Conservation (phyloP, 1,139 yeast genomes). For the Yamadazyma membranifaciens region DNA sequence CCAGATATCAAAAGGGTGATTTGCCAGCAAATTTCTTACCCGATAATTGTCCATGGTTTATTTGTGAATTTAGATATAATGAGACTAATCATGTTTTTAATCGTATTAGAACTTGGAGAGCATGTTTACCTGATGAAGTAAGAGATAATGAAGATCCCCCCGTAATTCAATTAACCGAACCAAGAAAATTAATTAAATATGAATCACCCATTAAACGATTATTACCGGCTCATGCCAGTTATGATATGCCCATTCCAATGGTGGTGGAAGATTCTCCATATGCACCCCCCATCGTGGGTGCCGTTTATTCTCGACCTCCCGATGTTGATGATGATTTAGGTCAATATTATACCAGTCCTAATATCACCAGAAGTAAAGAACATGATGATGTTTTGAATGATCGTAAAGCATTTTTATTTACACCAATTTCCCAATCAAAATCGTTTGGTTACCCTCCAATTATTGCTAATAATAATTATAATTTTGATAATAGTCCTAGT, state of each 20-base stretch:
- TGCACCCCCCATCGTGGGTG: conserved; percentile 86
- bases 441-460: conserved; percentile 15
- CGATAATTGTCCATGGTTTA: conserved; percentile 77
- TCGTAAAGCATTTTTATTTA: conserved; percentile 43
- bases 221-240: conserved; percentile 69
- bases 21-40: conserved; percentile 69
- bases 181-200: conserved; percentile 67
- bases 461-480: neutral
- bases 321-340: conserved; percentile 78
- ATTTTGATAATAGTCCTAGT: neutral
- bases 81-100: conserved; percentile 88
- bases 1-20: conserved; percentile 92
- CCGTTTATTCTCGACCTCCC: conserved; percentile 75
- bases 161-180: conserved; percentile 48
- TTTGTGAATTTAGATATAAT: conserved; percentile 93
- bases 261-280: conserved; percentile 75
- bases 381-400: conserved; percentile 50
- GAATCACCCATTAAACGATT: conserved; percentile 83
- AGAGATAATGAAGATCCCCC: conserved; percentile 86
- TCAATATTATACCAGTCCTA: conserved; percentile 57
- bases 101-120: conserved; percentile 97
- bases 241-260: conserved; percentile 75
- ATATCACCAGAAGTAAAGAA: conserved; percentile 54
- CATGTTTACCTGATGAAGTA: conserved; percentile 95
- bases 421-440: conserved; percentile 48